Percentiles rank a stretch among this genome's conserved stretches.
Evolutionary conservation across 2,329 filamentous ascomycete species (phyloP).

Genomic region (Orbilia oligospora): DNA sequence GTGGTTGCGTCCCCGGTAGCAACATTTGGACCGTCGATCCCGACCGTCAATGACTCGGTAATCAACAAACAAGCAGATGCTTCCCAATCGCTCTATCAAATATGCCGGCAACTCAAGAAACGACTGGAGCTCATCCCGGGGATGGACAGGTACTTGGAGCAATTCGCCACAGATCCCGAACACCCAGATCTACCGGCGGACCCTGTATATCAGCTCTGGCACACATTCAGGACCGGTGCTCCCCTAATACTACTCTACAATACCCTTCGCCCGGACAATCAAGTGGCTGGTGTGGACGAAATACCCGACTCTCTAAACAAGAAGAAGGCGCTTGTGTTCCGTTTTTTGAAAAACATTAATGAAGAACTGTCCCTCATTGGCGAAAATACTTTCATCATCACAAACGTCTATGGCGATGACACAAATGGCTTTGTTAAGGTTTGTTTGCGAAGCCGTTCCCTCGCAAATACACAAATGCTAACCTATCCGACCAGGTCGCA

Average conservation of each 20-base stretch:
- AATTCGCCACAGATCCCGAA: slow-evolving; percentile 71
- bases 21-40: slow-evolving; percentile 62
- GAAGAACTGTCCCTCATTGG: slow-evolving; percentile 83
- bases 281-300: slow-evolving; percentile 77
- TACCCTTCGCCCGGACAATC: slow-evolving; percentile 78
- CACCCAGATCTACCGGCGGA: slow-evolving; percentile 81
- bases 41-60: slow-evolving; percentile 70
- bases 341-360: slow-evolving; percentile 91
- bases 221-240: slow-evolving; percentile 84
- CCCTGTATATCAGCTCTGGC: slow-evolving; percentile 92
- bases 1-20: slow-evolving; percentile 62
- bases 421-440: slow-evolving; percentile 98
- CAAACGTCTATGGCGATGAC: slow-evolving; percentile 91
- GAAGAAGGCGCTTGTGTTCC: slow-evolving; percentile 88
- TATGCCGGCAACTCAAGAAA: slow-evolving; percentile 87
- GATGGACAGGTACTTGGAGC: slow-evolving; percentile 75
- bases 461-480: slow-evolving; percentile 7
- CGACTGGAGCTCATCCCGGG: slow-evolving; percentile 85
- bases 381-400: slow-evolving; percentile 90
- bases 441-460: background rate
- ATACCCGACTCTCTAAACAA: slow-evolving; percentile 74
- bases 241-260: slow-evolving; percentile 93
- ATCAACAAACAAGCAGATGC: slow-evolving; percentile 98
- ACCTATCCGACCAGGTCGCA: slow-evolving; percentile 74
- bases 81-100: slow-evolving; percentile 92